These are phyloP conservation scores for Pestalotiopsis sp. DNA, from an alignment of 2,329 filamentous ascomycete genomes.

Conservation along the genomic window DNA sequence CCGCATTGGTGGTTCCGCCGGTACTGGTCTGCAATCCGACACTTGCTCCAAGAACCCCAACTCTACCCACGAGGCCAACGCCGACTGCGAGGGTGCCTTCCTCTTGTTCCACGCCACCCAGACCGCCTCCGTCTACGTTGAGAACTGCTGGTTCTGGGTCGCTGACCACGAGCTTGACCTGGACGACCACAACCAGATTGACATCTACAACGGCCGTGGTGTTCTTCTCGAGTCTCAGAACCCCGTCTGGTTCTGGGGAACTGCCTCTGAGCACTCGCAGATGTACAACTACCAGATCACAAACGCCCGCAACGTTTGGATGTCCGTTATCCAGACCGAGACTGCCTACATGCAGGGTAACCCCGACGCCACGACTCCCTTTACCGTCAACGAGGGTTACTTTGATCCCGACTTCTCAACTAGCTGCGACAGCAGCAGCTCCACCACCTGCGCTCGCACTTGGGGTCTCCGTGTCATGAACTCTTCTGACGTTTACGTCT, in stretches of 20 bases:
- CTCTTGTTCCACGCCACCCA: slow-evolving; percentile 67
- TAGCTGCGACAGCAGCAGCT: slow-evolving; percentile 48
- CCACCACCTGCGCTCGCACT: slow-evolving; percentile 66
- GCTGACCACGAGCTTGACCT: slow-evolving; percentile 88
- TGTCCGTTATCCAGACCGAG: slow-evolving; percentile 85
- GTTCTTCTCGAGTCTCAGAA: slow-evolving; percentile 78
- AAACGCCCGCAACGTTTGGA: slow-evolving; percentile 78
- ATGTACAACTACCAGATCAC: slow-evolving; percentile 85
- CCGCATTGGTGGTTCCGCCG: slow-evolving; percentile 84
- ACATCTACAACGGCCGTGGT: slow-evolving; percentile 87
- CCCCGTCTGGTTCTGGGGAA: slow-evolving; percentile 81
- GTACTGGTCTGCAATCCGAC: slow-evolving; percentile 79
- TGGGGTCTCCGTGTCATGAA: slow-evolving; percentile 75
- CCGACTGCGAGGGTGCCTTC: slow-evolving; percentile 75
- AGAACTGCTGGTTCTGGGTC: slow-evolving; percentile 91
- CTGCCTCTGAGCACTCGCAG: slow-evolving; percentile 67
- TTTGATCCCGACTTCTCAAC: slow-evolving; percentile 70
- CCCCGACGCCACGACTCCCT: slow-evolving; percentile 71
- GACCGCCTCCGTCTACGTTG: slow-evolving; percentile 73
- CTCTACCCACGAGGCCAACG: slow-evolving; percentile 60
- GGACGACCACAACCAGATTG: slow-evolving; percentile 73
- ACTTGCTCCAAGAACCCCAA: slow-evolving; percentile 78
- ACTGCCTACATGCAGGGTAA: slow-evolving; percentile 88
- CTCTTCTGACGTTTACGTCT: slow-evolving; percentile 69
- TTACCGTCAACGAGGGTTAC: slow-evolving; percentile 58